Conservation (phyloP, 1,284 basidiomycete genomes). For the Ganoderma multipileum region DNA sequence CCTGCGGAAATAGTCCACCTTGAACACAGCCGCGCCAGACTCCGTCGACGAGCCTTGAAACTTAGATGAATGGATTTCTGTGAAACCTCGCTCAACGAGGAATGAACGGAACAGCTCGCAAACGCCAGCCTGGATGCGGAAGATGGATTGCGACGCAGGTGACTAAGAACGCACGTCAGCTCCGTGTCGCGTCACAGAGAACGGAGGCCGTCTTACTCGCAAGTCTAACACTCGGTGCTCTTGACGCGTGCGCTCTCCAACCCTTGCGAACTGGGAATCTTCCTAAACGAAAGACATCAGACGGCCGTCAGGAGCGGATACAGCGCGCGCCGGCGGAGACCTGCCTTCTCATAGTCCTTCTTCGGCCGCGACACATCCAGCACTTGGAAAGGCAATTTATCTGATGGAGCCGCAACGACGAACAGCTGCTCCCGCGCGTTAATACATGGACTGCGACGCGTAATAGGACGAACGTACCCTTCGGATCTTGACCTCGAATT, state of each 20-base stretch:
- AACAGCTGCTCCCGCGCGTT: slow-evolving; percentile 44
- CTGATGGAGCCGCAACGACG: slow-evolving; percentile 59
- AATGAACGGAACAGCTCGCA: slow-evolving; percentile 69
- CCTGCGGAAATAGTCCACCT: slow-evolving; percentile 74
- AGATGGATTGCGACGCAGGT: slow-evolving; percentile 73
- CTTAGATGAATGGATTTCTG: slow-evolving; percentile 77
- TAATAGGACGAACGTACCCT: slow-evolving; percentile 51
- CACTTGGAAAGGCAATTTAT: slow-evolving; percentile 42
- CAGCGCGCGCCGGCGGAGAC: neutral
- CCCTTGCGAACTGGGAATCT: slow-evolving; percentile 47
- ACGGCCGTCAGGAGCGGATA: neutral
- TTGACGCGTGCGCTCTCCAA: slow-evolving; percentile 65
- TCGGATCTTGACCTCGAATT: slow-evolving; percentile 64
- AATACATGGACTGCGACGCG: neutral
- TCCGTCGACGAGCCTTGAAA: slow-evolving; percentile 78
- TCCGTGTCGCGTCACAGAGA: neutral
- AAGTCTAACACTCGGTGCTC: slow-evolving; percentile 76
- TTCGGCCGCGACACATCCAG: slow-evolving; percentile 49
- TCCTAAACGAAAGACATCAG: slow-evolving; percentile 42
- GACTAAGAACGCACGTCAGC: slow-evolving; percentile 41
- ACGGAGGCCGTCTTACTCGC: slow-evolving; percentile 40
- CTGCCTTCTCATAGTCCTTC: slow-evolving; percentile 28
- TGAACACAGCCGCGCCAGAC: slow-evolving; percentile 74
- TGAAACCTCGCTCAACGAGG: slow-evolving; percentile 60
- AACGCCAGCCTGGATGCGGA: slow-evolving; percentile 69